Percentiles rank a stretch among this genome's conserved stretches.
Conservation (phyloP, 2,329 filamentous ascomycete genomes). For the Colletotrichum sp. region DNA sequence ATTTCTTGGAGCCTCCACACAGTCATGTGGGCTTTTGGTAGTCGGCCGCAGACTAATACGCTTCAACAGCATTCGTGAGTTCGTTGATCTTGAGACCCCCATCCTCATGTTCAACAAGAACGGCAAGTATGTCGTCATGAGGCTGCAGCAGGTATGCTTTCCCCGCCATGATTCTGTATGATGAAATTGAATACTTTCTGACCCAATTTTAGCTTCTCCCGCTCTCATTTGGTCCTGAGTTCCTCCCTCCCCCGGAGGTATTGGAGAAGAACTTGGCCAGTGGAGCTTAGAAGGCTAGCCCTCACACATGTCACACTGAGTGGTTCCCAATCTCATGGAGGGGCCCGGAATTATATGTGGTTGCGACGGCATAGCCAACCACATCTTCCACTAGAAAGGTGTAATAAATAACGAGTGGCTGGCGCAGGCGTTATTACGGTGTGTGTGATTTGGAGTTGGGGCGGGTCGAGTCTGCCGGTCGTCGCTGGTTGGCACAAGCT, state of each 20-base stretch:
- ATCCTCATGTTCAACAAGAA: conserved; percentile 94
- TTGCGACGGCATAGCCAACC: neutral
- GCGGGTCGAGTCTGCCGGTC: neutral
- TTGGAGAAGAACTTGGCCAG: conserved; percentile 13
- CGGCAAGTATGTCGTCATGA: conserved; percentile 73
- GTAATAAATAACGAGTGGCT: neutral
- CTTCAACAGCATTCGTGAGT: conserved; percentile 74
- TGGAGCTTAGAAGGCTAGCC: neutral
- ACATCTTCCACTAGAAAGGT: neutral
- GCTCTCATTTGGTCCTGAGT: conserved; percentile 70
- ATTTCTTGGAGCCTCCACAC: neutral
- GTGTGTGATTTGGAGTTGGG: neutral
- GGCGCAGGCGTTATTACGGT: neutral
- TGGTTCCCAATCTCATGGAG: neutral
- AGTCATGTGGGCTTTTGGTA: neutral
- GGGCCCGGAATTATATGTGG: neutral
- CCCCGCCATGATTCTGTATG: neutral
- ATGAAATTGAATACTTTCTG: neutral
- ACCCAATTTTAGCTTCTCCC: conserved; percentile 62
- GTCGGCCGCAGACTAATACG: neutral
- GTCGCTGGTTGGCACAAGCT: neutral
- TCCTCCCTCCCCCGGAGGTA: conserved; percentile 48
- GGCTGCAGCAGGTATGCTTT: conserved; percentile 65
- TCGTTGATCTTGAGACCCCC: conserved; percentile 71
- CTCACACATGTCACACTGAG: neutral